Conservation (phyloP, 495 filamentous ascomycete species). For the Saxispiralis lemnorum region DNA sequence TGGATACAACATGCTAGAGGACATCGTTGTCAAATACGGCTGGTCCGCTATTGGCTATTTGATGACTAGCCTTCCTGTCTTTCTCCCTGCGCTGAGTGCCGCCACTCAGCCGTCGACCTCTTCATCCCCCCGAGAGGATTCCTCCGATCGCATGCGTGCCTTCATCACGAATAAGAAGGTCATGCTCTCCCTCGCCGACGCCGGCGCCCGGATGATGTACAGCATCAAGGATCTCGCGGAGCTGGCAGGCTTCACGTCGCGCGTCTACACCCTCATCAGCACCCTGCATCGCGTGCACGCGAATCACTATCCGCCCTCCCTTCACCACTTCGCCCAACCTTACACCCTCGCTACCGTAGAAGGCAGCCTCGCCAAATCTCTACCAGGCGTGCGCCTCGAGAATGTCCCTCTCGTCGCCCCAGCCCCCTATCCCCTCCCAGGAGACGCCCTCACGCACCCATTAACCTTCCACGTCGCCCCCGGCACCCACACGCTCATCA, state of each 20-base stretch:
- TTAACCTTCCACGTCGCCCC: conserved; percentile 73
- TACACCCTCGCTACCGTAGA: conserved; percentile 81
- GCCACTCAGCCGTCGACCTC: conserved; percentile 1
- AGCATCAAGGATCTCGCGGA: conserved; percentile 96
- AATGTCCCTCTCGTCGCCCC: conserved; percentile 87
- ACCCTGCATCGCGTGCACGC: conserved; percentile 90
- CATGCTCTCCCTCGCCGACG: conserved; percentile 94
- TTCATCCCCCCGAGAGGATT: neutral
- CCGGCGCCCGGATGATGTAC: conserved; percentile 97
- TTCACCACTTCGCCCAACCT: conserved; percentile 51
- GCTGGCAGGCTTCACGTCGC: conserved; percentile 83
- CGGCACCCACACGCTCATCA: conserved; percentile 86
- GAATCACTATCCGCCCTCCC: conserved; percentile 58
- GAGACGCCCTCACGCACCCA: conserved; percentile 76
- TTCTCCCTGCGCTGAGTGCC: conserved; percentile 83
- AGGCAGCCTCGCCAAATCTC: conserved; percentile 82
- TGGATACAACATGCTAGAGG: conserved; percentile 95
- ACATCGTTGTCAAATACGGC: conserved; percentile 93
- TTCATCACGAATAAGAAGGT: conserved; percentile 98
- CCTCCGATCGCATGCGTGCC: conserved; percentile 65
- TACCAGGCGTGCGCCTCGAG: conserved; percentile 85
- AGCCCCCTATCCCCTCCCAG: conserved; percentile 61
- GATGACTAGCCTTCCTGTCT: conserved; percentile 78
- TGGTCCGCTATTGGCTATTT: conserved; percentile 97
- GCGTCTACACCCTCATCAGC: conserved; percentile 86